Percentiles rank a stretch among this genome's conserved stretches.
Conservation (phyloP, 1,284 basidiomycete species). For the Cerioporus squamosus region DNA sequence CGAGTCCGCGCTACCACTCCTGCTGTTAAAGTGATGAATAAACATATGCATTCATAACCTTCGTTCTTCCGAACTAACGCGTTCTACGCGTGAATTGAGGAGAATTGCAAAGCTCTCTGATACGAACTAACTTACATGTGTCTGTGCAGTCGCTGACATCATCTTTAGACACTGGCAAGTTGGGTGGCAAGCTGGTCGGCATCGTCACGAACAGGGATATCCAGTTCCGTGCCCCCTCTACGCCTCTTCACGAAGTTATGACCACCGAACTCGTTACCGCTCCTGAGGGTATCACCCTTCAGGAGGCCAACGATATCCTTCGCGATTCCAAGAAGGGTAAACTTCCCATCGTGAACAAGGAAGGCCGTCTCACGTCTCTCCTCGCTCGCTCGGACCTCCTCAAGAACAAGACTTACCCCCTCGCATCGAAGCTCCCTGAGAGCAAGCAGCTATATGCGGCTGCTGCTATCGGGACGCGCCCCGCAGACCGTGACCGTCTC, state of each 20-base stretch:
- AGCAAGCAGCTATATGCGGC: slow-evolving; percentile 98
- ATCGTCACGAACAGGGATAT: slow-evolving; percentile 98
- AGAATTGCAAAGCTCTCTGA: slow-evolving; percentile 42
- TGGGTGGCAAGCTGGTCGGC: slow-evolving; percentile 92
- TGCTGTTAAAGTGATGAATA: slow-evolving; percentile 46
- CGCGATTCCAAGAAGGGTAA: slow-evolving; percentile 99
- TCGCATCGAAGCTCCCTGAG: slow-evolving; percentile 90
- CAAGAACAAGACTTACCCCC: slow-evolving; percentile 97
- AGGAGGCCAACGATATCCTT: slow-evolving; percentile 93
- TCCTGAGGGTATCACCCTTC: slow-evolving; percentile 83
- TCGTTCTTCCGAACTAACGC: slow-evolving; percentile 89
- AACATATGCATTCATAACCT: slow-evolving; percentile 63
- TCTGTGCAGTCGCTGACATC: not conserved
- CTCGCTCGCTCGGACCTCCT: slow-evolving; percentile 96
- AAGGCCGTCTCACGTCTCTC: slow-evolving; percentile 82
- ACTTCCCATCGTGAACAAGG: slow-evolving; percentile 84
- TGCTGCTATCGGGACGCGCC: slow-evolving; percentile 95
- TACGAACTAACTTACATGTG: not conserved
- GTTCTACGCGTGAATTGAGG: slow-evolving; percentile 71
- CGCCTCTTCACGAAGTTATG: slow-evolving; percentile 89
- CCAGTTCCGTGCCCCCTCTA: slow-evolving; percentile 83
- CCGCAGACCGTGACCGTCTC: slow-evolving; percentile 87
- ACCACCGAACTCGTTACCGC: slow-evolving; percentile 86
- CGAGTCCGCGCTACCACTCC: no score
- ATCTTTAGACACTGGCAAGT: slow-evolving; percentile 79